Evolutionary conservation across 2,329 filamentous ascomycete species (phyloP).

Genomic region (Cryphonectria parasitica): DNA sequence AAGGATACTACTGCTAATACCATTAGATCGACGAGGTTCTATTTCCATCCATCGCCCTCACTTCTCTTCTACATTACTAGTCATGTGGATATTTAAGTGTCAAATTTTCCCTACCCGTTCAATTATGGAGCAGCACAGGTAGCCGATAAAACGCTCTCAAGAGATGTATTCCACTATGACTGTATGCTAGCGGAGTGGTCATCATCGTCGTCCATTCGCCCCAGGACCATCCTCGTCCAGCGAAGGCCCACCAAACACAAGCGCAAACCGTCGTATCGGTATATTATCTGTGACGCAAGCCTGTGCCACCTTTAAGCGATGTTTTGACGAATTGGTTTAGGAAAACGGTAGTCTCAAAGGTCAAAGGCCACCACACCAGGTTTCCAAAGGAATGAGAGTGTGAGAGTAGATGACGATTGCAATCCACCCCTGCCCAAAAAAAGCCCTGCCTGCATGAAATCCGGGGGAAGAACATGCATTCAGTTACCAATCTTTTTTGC

Average conservation of each 20-base stretch:
- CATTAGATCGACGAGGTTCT: neutral
- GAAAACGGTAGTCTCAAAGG: neutral
- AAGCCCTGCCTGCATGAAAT: neutral
- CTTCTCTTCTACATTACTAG: neutral
- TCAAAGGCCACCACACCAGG: conserved; percentile 14
- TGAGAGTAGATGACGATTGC: neutral
- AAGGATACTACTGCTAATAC: neutral
- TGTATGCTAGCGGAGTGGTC: neutral
- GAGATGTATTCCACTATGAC: neutral
- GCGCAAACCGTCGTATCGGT: neutral
- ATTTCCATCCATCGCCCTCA: conserved; percentile 1
- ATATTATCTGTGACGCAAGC: conserved; percentile 15
- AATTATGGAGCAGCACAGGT: neutral
- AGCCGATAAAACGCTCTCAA: neutral
- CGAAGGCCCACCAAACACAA: neutral
- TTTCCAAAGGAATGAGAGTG: neutral
- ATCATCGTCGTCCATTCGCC: neutral
- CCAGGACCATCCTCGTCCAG: neutral
- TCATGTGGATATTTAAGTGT: neutral
- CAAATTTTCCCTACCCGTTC: neutral
- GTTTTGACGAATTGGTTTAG: neutral
- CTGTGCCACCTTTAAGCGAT: neutral
- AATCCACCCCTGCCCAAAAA: neutral
- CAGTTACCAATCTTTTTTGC: neutral
- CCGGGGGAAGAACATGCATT: neutral